Percentiles rank a stretch among this genome's conserved stretches.
Evolutionary conservation across 2,329 filamentous ascomycete genomes (phyloP).

Genomic region (Beauveria rudraprayagi): DNA sequence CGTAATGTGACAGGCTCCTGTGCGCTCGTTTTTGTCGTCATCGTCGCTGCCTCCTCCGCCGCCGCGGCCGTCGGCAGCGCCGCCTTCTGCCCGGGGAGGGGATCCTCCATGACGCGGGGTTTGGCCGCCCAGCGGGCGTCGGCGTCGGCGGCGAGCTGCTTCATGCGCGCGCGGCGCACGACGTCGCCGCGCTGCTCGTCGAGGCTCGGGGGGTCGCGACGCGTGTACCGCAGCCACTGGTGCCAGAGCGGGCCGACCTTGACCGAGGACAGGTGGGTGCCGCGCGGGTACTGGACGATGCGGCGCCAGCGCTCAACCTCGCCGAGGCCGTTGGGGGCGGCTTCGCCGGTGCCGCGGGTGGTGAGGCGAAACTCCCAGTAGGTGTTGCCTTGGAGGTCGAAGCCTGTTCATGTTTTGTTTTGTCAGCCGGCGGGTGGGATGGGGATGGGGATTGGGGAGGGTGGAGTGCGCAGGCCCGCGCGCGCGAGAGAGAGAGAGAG

Average conservation of each 20-base stretch:
- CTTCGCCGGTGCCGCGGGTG: conserved; percentile 23
- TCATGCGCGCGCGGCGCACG: conserved; percentile 43
- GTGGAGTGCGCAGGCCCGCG: neutral
- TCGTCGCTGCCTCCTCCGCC: conserved; percentile 10
- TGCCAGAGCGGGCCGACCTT: conserved; percentile 56
- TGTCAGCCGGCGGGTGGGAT: neutral
- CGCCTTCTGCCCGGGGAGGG: neutral
- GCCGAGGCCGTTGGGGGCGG: conserved; percentile 13
- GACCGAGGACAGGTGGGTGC: conserved; percentile 46
- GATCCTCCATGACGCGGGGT: conserved; percentile 37
- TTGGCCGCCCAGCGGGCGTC: conserved; percentile 58
- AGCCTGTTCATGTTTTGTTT: conserved; percentile 35
- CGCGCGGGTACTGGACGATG: conserved; percentile 51
- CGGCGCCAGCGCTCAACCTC: conserved; percentile 47
- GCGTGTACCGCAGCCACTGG: conserved; percentile 59
- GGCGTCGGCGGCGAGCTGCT: conserved; percentile 49
- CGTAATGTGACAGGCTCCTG: neutral
- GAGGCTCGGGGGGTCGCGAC: conserved; percentile 45
- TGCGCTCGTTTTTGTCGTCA: neutral
- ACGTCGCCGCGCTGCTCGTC: conserved; percentile 49
- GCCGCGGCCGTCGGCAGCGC: conserved; percentile 9
- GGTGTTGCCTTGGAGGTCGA: conserved; percentile 58
- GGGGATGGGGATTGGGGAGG: neutral
- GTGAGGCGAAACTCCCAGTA: conserved; percentile 59
- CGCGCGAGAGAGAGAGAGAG: no score